phyloP scores from a whole-genome alignment of 2,329 filamentous ascomycete genomes.

The Diaporthe ilicicola region DNA sequence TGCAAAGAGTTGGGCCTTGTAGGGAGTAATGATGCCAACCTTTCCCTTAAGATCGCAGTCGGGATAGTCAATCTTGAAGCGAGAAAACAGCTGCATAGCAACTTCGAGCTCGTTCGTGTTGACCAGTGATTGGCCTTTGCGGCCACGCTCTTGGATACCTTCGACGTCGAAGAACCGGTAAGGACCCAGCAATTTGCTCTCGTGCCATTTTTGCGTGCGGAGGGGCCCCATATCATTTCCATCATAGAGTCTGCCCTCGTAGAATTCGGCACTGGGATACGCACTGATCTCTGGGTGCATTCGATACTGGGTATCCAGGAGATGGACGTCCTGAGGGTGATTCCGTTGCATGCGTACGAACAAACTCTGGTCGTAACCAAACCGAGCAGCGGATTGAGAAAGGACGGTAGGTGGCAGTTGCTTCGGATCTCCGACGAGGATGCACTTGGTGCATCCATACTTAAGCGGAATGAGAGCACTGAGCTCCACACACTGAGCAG shows the following conservation, averaged over 20 bases:
- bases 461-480: slow-evolving; percentile 96
- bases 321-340: slow-evolving; percentile 84
- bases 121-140: slow-evolving; percentile 86
- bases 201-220: slow-evolving; percentile 85
- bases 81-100: slow-evolving; percentile 84
- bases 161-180: slow-evolving; percentile 98
- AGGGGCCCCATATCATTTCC: slow-evolving; percentile 83
- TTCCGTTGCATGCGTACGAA: slow-evolving; percentile 99
- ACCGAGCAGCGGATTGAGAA: slow-evolving; percentile 89
- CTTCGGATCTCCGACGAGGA: slow-evolving; percentile 97
- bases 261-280: slow-evolving; percentile 92
- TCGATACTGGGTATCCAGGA: slow-evolving; percentile 97
- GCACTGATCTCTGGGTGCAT: slow-evolving; percentile 97
- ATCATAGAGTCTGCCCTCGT: slow-evolving; percentile 86
- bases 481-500: slow-evolving; percentile 96
- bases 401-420: slow-evolving; percentile 96
- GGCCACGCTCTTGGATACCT: slow-evolving; percentile 83
- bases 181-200: slow-evolving; percentile 80
- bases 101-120: slow-evolving; percentile 89
- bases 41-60: slow-evolving; percentile 78
- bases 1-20: slow-evolving; percentile 89
- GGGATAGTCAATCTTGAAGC: slow-evolving; percentile 77
- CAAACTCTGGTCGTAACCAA: slow-evolving; percentile 96
- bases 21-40: slow-evolving; percentile 96
- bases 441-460: slow-evolving; percentile 96